Evolutionary conservation across 176 grass and related monocot species (phyloP).

Genomic region (Oryza glumipatula): DNA sequence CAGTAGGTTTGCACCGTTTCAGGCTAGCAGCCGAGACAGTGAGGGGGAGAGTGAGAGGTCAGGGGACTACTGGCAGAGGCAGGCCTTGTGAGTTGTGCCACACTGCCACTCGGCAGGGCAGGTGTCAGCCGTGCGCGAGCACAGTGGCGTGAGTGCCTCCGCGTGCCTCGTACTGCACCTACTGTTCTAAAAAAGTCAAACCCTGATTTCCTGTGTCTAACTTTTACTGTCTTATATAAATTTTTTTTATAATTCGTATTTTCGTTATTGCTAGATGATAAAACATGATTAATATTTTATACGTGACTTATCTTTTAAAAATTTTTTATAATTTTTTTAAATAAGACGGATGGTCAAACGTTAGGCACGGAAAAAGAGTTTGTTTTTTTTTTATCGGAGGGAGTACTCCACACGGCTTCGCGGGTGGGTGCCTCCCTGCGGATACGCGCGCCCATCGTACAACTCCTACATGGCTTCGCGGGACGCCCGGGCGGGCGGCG

Average conservation of each 20-base stretch:
- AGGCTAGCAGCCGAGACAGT: not conserved
- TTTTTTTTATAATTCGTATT: too few relatives aligned
- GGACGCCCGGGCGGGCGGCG: constrained; percentile 15
- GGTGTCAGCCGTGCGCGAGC: constrained; percentile 25
- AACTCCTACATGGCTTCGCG: constrained; percentile 14
- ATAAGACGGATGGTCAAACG: too few relatives aligned
- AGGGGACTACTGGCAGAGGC: not conserved
- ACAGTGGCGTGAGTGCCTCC: constrained; percentile 10
- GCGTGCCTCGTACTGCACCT: not conserved
- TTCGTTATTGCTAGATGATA: too few relatives aligned
- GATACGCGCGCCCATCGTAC: too few relatives aligned
- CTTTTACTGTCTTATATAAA: too few relatives aligned
- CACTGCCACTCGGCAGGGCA: constrained; percentile 29
- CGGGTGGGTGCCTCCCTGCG: too few relatives aligned
- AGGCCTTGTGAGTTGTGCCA: constrained; percentile 22
- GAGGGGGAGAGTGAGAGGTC: not conserved
- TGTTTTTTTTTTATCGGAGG: too few relatives aligned
- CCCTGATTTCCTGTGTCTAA: too few relatives aligned
- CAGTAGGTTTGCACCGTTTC: constrained; percentile 7
- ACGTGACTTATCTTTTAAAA: too few relatives aligned
- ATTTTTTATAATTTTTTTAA: too few relatives aligned
- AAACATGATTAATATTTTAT: too few relatives aligned
- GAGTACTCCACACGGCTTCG: constrained; percentile 6
- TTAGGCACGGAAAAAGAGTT: accelerated
- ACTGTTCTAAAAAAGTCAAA: too few relatives aligned